Conservation (phyloP, 176 grass and related monocot species). For the Pharus latifolius region DNA sequence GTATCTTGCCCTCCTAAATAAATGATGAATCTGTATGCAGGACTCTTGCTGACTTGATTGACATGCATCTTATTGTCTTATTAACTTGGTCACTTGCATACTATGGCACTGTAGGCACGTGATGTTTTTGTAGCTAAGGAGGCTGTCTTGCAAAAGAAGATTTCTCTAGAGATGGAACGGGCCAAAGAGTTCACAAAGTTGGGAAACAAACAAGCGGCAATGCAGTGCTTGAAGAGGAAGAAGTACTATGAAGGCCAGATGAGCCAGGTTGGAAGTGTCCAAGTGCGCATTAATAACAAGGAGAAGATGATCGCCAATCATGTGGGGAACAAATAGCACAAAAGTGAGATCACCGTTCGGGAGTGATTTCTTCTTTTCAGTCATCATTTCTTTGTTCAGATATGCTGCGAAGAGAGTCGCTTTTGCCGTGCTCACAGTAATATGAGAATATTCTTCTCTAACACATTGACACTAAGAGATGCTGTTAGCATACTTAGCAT, state of each 20-base stretch:
- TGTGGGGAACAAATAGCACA: constrained; percentile 21
- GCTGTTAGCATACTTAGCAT: too few species aligned
- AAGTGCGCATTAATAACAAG: constrained; percentile 55
- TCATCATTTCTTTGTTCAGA: constrained; percentile 9
- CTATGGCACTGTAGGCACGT: constrained; percentile 37
- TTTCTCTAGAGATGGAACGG: constrained; percentile 66
- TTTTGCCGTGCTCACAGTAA: background rate
- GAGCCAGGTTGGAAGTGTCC: constrained; percentile 69
- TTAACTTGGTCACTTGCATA: background rate
- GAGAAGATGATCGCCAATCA: constrained; percentile 36
- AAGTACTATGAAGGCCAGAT: constrained; percentile 81
- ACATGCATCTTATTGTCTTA: background rate
- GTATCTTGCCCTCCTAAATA: background rate
- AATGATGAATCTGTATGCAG: background rate
- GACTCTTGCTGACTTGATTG: background rate
- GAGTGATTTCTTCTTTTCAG: background rate
- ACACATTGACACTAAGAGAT: background rate
- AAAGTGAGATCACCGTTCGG: constrained; percentile 4
- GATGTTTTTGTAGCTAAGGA: constrained; percentile 68
- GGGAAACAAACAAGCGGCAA: constrained; percentile 71
- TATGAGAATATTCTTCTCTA: constrained; percentile 2
- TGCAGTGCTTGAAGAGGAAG: constrained; percentile 88
- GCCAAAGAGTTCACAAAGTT: constrained; percentile 68
- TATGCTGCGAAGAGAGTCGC: background rate
- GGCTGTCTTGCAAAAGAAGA: constrained; percentile 67